These are phyloP conservation scores for Aspergillus ibericus DNA, from an alignment of 2,329 filamentous ascomycete genomes.

Conservation along the genomic window DNA sequence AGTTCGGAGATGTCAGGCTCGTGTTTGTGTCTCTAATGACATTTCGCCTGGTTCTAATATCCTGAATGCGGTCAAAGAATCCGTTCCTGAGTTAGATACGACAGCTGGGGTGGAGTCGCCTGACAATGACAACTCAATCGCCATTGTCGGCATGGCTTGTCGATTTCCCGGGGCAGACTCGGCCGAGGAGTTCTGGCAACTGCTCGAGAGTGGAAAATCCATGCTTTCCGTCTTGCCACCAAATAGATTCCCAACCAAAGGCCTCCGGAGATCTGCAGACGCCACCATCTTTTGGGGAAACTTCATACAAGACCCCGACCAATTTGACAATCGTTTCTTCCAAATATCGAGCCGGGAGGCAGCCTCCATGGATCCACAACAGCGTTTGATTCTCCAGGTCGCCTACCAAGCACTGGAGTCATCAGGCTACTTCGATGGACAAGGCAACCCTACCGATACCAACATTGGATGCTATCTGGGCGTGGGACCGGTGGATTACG, in stretches of 20 bases:
- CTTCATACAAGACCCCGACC: slow-evolving; percentile 20
- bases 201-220: not conserved
- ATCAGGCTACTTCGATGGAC: not conserved
- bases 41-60: not conserved
- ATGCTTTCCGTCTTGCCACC: not conserved
- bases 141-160: not conserved
- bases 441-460: not conserved
- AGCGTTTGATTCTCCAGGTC: slow-evolving; percentile 1
- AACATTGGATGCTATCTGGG: not conserved
- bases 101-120: not conserved
- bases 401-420: slow-evolving; percentile 7
- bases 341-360: not conserved
- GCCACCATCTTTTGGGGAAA: slow-evolving; percentile 10
- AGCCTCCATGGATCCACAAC: slow-evolving; percentile 7
- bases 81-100: not conserved
- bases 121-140: not conserved
- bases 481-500: not conserved
- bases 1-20: not conserved
- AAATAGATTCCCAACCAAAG: not conserved
- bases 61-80: not conserved
- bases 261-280: not conserved
- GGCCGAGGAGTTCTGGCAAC: not conserved
- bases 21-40: not conserved
- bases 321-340: slow-evolving; percentile 39
- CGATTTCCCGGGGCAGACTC: not conserved